Evolutionary conservation across 1,284 basidiomycete species (phyloP).

Genomic region (Sparassis latifolia): DNA sequence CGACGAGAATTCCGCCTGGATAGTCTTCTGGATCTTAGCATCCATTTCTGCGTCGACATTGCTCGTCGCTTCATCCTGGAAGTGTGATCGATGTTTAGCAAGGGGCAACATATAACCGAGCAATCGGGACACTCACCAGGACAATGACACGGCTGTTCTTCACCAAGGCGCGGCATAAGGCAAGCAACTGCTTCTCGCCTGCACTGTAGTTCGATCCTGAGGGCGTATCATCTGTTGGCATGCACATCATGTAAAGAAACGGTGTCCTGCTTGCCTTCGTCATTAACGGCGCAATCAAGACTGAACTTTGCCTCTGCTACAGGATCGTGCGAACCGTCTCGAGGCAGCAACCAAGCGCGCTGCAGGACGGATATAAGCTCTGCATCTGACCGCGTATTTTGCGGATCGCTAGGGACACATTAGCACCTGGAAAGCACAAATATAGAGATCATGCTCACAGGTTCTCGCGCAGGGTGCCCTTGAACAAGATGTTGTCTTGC

Average conservation of each 20-base stretch:
- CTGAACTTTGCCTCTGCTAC: slow-evolving; percentile 57
- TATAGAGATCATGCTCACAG: slow-evolving; percentile 34
- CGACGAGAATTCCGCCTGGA: slow-evolving; percentile 61
- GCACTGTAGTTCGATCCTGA: slow-evolving; percentile 67
- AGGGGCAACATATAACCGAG: not conserved
- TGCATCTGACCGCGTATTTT: slow-evolving; percentile 43
- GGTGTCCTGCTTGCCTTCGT: slow-evolving; percentile 42
- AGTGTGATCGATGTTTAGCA: not conserved
- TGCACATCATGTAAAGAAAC: not conserved
- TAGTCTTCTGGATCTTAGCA: slow-evolving; percentile 68
- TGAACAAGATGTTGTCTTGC: slow-evolving; percentile 59
- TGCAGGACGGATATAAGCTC: slow-evolving; percentile 48
- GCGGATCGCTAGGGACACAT: slow-evolving; percentile 45
- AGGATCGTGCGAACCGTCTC: slow-evolving; percentile 41
- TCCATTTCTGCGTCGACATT: slow-evolving; percentile 82
- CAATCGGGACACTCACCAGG: slow-evolving; percentile 36
- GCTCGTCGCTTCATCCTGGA: slow-evolving; percentile 73
- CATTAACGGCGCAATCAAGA: slow-evolving; percentile 54
- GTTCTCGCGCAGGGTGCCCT: slow-evolving; percentile 64
- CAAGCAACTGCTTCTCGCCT: slow-evolving; percentile 75
- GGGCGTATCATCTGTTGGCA: slow-evolving; percentile 7
- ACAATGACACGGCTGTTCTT: slow-evolving; percentile 68
- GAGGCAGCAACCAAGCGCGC: slow-evolving; percentile 57
- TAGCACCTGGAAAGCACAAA: not conserved
- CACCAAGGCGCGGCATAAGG: slow-evolving; percentile 65